phyloP scores from a whole-genome alignment of 352 stramenopile species.

The Phytopythium sindhum region DNA sequence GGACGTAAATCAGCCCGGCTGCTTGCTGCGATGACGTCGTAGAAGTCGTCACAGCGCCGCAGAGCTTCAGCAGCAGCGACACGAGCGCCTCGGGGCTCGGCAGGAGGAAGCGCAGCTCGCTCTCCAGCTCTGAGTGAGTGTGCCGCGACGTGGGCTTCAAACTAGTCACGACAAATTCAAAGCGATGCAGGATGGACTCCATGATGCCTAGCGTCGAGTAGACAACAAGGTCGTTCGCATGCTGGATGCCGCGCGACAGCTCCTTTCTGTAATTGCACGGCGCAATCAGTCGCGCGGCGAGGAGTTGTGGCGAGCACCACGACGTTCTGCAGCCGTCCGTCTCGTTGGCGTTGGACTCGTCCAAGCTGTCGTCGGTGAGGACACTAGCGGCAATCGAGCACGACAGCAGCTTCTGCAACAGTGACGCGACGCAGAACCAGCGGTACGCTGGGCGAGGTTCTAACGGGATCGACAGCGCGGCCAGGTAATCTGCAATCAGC shows the following conservation, averaged over 20 bases:
- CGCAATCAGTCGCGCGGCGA: conserved; percentile 62
- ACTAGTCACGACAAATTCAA: conserved; percentile 28
- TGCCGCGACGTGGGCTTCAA: conserved; percentile 13
- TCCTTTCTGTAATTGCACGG: conserved; percentile 75
- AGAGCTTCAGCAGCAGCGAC: conserved; percentile 77
- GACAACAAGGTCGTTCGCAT: conserved; percentile 69
- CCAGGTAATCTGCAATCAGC: conserved; percentile 55
- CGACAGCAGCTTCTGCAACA: conserved; percentile 66
- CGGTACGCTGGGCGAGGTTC: conserved; percentile 71
- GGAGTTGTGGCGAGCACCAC: conserved; percentile 43
- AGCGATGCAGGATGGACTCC: conserved; percentile 53
- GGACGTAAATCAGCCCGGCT: conserved; percentile 63
- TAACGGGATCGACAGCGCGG: conserved; percentile 52
- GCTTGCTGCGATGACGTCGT: conserved; percentile 22
- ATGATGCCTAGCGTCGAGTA: conserved; percentile 72
- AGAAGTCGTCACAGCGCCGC: conserved; percentile 13
- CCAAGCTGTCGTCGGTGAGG: not conserved
- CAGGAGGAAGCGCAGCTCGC: conserved; percentile 63
- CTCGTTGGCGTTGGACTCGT: not conserved
- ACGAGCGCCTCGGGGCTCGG: conserved; percentile 77
- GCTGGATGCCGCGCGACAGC: conserved; percentile 76
- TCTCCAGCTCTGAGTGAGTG: conserved; percentile 43
- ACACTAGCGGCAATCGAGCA: conserved; percentile 35
- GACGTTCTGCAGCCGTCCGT: conserved; percentile 4
- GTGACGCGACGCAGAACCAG: conserved; percentile 74